phyloP scores from a whole-genome alignment of 768 basidiomycete species.

The Cantharellus cinnabarinus region DNA sequence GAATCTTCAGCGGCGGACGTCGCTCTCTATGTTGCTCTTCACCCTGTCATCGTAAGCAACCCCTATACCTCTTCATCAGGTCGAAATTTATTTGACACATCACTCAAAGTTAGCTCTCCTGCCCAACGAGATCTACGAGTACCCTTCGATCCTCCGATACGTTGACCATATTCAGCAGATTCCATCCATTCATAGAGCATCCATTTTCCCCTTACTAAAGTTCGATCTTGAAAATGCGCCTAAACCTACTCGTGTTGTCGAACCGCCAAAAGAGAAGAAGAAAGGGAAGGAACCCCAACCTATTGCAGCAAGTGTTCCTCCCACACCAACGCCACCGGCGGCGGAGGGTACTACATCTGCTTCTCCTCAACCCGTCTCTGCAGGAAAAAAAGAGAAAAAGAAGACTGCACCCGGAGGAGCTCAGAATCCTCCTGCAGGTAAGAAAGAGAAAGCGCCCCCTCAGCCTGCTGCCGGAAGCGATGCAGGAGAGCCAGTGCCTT shows the following conservation, averaged over 20 bases:
- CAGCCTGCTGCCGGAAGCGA: slow-evolving; percentile 31
- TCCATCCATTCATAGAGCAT: slow-evolving; percentile 37
- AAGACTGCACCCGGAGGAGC: slow-evolving; percentile 22
- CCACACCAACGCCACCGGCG: slow-evolving; percentile 13
- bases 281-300: slow-evolving; percentile 38
- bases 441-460: slow-evolving; percentile 15
- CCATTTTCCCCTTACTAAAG: slow-evolving; percentile 28
- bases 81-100: neutral
- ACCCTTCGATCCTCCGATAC: slow-evolving; percentile 76
- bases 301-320: slow-evolving; percentile 13
- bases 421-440: slow-evolving; percentile 18
- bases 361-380: slow-evolving; percentile 11
- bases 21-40: slow-evolving; percentile 74
- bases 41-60: slow-evolving; percentile 55
- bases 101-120: slow-evolving; percentile 40
- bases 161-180: slow-evolving; percentile 82
- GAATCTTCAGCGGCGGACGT: slow-evolving; percentile 79
- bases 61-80: neutral
- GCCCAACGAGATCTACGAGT: slow-evolving; percentile 51
- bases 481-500: slow-evolving; percentile 66
- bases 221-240: slow-evolving; percentile 69
- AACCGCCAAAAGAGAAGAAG: slow-evolving; percentile 48
- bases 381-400: slow-evolving; percentile 22
- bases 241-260: slow-evolving; percentile 45
- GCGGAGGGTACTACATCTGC: slow-evolving; percentile 7